Conservation (phyloP, 345 rosid genomes). For the Eucalyptus shirleyi region DNA sequence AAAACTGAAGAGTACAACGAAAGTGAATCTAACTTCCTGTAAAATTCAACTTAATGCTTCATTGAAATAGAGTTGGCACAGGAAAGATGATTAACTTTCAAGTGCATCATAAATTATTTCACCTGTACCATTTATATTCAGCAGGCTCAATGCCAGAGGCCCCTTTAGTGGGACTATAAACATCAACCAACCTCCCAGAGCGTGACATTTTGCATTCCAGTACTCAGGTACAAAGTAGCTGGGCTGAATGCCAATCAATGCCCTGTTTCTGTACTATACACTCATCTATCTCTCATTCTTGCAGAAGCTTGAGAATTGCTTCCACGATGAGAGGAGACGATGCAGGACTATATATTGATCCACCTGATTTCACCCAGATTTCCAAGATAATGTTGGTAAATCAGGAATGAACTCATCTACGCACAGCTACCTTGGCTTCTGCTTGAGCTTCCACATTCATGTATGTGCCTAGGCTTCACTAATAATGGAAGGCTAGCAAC, state of each 20-base stretch:
- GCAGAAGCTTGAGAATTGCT: neutral
- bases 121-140: neutral
- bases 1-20: neutral
- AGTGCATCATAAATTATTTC: neutral
- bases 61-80: neutral
- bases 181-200: neutral
- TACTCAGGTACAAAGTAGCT: neutral
- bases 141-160: neutral
- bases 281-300: neutral
- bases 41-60: neutral
- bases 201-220: neutral
- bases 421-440: neutral
- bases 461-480: neutral
- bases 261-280: neutral
- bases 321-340: neutral
- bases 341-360: neutral
- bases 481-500: neutral
- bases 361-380: neutral
- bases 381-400: neutral
- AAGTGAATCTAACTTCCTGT: neutral
- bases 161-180: neutral
- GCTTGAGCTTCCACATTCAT: neutral
- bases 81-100: neutral
- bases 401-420: neutral
- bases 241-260: neutral